Evolutionary conservation across 805 yeast genomes (phyloP).

Genomic region (Ogataea glucozyma): DNA sequence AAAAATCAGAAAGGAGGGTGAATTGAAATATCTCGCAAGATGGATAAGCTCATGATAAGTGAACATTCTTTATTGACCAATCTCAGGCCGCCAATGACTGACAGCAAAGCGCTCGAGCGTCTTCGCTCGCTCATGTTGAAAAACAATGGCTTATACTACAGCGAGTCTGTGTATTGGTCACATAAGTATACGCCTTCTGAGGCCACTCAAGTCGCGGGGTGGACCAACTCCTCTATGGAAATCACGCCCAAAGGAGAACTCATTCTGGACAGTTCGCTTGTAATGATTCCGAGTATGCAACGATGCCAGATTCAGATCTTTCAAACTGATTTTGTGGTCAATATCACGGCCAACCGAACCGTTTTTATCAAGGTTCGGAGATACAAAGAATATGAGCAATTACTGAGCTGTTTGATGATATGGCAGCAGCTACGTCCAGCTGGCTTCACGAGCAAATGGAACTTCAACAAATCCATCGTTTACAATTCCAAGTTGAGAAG

Average conservation of each 20-base stretch:
- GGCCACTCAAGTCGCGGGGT: constrained; percentile 11
- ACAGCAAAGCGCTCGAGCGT: constrained; percentile 15
- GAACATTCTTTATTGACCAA: too few species aligned
- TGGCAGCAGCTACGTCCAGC: constrained; percentile 53
- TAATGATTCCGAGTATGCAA: constrained; percentile 31
- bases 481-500: constrained; percentile 25
- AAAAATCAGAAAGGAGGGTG: too few species aligned
- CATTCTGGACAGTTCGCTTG: constrained; percentile 19
- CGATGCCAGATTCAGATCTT: constrained; percentile 31
- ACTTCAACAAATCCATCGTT: constrained; percentile 35
- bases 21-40: too few species aligned
- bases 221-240: constrained; percentile 28
- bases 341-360: constrained; percentile 41
- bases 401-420: constrained; percentile 44
- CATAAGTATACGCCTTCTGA: constrained; percentile 14
- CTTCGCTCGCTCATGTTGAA: constrained; percentile 11
- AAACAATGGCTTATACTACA: constrained; percentile 18
- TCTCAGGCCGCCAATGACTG: constrained; percentile 7
- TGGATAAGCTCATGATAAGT: too few species aligned
- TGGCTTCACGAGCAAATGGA: constrained; percentile 52
- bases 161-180: constrained; percentile 25
- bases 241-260: constrained; percentile 32
- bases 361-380: constrained; percentile 34
- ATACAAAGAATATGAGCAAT: constrained; percentile 39
- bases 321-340: constrained; percentile 38